Percentiles rank a stretch among this genome's conserved stretches.
Evolutionary conservation across 2,329 filamentous ascomycete genomes (phyloP).

Genomic region (Amauroascus niger): DNA sequence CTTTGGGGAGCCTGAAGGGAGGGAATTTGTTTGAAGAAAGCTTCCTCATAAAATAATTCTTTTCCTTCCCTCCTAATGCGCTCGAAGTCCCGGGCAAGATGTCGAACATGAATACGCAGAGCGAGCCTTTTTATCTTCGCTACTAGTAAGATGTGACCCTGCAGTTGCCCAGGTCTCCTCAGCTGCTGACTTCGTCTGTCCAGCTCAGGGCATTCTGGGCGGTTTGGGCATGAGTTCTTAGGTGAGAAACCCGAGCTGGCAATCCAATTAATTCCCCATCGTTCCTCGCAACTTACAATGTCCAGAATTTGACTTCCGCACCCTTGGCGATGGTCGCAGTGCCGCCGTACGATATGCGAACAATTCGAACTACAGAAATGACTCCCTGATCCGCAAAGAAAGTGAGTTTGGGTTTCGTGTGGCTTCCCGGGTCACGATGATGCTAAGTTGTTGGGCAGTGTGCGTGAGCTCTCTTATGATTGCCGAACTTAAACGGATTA

Average conservation of each 20-base stretch:
- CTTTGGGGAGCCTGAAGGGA: neutral
- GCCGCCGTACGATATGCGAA: conserved; percentile 95
- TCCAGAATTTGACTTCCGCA: conserved; percentile 89
- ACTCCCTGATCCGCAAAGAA: conserved; percentile 97
- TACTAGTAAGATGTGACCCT: conserved; percentile 67
- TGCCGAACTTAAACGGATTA: conserved; percentile 91
- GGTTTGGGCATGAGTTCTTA: conserved; percentile 95
- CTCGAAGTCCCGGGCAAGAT: conserved; percentile 14
- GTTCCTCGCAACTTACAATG: conserved; percentile 14
- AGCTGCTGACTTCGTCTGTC: conserved; percentile 33
- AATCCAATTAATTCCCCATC: neutral
- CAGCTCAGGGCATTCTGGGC: conserved; percentile 93
- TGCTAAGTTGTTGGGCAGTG: conserved; percentile 51
- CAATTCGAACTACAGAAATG: conserved; percentile 98
- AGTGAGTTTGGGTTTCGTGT: conserved; percentile 51
- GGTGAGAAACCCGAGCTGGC: conserved; percentile 46
- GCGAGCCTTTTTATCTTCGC: conserved; percentile 85
- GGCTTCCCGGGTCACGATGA: neutral
- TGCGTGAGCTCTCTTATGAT: conserved; percentile 86
- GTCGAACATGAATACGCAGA: conserved; percentile 35
- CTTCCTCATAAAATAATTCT: no score
- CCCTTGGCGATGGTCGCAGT: conserved; percentile 83
- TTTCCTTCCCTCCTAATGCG: neutral
- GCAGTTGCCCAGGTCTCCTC: conserved; percentile 29
- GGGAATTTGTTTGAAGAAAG: neutral